A percentile compares a stretch with the other conserved stretches of the same genome.
These are phyloP conservation scores for Trichoderma simmonsii DNA, from an alignment of 2,329 filamentous ascomycete species.

Conservation along the genomic window DNA sequence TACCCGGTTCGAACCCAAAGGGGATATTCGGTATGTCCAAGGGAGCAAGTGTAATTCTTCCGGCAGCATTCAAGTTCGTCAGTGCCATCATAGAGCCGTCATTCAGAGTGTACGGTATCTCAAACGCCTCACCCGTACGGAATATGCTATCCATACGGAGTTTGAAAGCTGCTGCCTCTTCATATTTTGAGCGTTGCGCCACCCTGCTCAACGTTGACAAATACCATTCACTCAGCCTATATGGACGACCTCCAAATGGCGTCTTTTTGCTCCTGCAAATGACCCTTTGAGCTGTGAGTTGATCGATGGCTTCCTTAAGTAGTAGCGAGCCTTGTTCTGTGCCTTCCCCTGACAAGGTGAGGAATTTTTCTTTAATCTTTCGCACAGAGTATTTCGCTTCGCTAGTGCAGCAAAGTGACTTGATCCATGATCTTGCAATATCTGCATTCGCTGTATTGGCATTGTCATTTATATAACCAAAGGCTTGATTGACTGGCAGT, in stretches of 20 bases:
- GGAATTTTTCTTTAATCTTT: slow-evolving; percentile 49
- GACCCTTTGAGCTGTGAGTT: slow-evolving; percentile 50
- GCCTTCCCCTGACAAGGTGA: slow-evolving; percentile 44
- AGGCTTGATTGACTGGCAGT: slow-evolving; percentile 22
- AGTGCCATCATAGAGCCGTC: slow-evolving; percentile 67
- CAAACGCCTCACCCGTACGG: slow-evolving; percentile 38
- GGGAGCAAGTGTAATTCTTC: slow-evolving; percentile 52
- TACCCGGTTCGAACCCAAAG: slow-evolving; percentile 67
- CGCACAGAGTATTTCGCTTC: slow-evolving; percentile 47
- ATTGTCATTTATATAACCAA: neutral
- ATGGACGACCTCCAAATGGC: slow-evolving; percentile 57
- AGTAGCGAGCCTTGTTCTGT: slow-evolving; percentile 41
- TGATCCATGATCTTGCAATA: slow-evolving; percentile 57
- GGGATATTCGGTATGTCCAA: slow-evolving; percentile 59
- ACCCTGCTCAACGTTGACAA: slow-evolving; percentile 54
- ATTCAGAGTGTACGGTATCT: slow-evolving; percentile 54
- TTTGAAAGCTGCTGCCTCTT: slow-evolving; percentile 60
- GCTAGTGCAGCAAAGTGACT: slow-evolving; percentile 55
- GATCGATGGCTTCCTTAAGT: slow-evolving; percentile 47
- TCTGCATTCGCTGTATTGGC: slow-evolving; percentile 23
- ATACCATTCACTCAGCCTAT: slow-evolving; percentile 60
- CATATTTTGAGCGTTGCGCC: slow-evolving; percentile 52
- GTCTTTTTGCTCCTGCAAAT: slow-evolving; percentile 59
- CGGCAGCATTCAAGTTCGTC: slow-evolving; percentile 60
- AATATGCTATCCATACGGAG: slow-evolving; percentile 56